phyloP scores from a whole-genome alignment of 2,329 filamentous ascomycete genomes.

The Hypoxylon sp. region DNA sequence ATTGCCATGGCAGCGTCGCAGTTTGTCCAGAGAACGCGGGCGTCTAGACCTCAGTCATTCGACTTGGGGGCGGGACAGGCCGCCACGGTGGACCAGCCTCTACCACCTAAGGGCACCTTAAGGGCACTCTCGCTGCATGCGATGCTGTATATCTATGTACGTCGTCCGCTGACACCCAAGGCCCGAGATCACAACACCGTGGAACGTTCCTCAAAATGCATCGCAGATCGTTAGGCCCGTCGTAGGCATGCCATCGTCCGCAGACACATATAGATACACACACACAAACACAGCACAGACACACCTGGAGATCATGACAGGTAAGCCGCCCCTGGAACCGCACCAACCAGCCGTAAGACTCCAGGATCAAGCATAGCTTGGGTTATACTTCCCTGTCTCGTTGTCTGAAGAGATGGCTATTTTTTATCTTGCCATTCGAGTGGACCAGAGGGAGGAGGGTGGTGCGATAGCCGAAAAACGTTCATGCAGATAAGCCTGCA shows the following conservation, averaged over 20 bases:
- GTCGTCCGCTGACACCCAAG: conserved; percentile 17
- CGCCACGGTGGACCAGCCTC: conserved; percentile 13
- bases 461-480: conserved; percentile 33
- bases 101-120: conserved; percentile 3
- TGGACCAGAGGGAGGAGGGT: conserved; percentile 11
- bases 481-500: conserved; percentile 38
- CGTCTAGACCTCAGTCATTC: conserved; percentile 24
- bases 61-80: conserved; percentile 21
- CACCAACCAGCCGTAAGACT: conserved; percentile 19
- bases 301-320: too few species aligned
- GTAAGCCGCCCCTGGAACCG: conserved; percentile 18
- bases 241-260: conserved; percentile 18
- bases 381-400: conserved; percentile 10
- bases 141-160: conserved; percentile 13
- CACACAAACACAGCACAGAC: too few species aligned
- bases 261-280: too few species aligned
- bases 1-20: conserved; percentile 19
- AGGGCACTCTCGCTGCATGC: conserved; percentile 10
- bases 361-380: conserved; percentile 14
- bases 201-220: conserved; percentile 29
- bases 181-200: conserved; percentile 23
- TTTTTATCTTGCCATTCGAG: conserved; percentile 4
- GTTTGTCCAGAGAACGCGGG: conserved; percentile 1
- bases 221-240: conserved; percentile 28
- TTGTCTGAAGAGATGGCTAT: conserved; percentile 6